Evolutionary conservation across 805 yeast genomes (phyloP), one percentile per base, ranked within the genome.

Genomic region (Lipomyces sp.): DNA sequence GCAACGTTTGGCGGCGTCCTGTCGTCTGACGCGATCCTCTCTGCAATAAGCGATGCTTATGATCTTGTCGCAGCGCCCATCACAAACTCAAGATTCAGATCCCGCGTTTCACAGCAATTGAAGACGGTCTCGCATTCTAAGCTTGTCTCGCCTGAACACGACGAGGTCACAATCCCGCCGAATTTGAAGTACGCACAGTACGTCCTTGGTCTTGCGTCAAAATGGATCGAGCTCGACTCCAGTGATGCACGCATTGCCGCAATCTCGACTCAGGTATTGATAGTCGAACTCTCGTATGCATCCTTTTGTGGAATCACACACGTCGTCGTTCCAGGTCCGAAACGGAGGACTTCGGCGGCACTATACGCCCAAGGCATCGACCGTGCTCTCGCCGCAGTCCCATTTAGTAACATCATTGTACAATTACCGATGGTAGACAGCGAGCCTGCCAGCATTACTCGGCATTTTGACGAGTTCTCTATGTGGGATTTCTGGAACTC

Each of bases 401-500:
- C 61, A 63, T 34, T 46, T 63, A 24, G 51, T n/a, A 43, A 46
- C 29, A 37, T 58, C 18, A 10, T 49, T 21, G 43, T 58, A 6
- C 57, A 53, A 35, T 43, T 75, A 8, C 47, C 59, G 1, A 57
- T 64, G 38, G 58, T 70, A 5, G 58, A 68, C 38, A 53, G 61
- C 24, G 57, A 61, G 64, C 2, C 51, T 57, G 21, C 47, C 23
- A 43, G 29, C 18, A 18, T 32, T 3, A 37, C 26, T 3, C 31
- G 36, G 1, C 13, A 24, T 21, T 36, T 70, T 16, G 81, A 77
- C 59, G 68, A 73, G 7, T 65, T 83, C 29, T 79, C 83, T 2
- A 80, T 84, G 1, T 84, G 90, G 90, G 86, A 82, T 47, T 74
- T 81, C 59, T 84, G 90, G 90, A 80, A 83, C 58, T 73, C 84